Evolutionary conservation across 2,329 filamentous ascomycete species (phyloP), one percentile per base, ranked within the genome.

Genomic region (Ascochyta pisi): DNA sequence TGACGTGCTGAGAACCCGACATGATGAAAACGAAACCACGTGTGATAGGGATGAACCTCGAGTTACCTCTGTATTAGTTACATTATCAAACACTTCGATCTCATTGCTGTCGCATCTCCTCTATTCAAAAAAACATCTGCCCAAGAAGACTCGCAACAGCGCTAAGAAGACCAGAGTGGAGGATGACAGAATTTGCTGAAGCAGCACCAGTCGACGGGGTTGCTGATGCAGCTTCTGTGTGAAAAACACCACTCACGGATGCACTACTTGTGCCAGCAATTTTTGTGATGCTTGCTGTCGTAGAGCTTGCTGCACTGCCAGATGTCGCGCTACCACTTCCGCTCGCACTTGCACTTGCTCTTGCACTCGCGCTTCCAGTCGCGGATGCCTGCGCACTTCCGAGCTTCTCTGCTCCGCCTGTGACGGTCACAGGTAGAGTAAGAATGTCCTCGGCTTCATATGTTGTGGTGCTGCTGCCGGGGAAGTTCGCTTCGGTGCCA

Each of bases 401-500:
- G 26, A 68, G 39, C 49, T 59, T 64, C 10, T 65, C 63, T 13
- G 41, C 59, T 0, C 65, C 65, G n/a, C 55, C 58, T 2, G 65
- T 66, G 6, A 66, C 50, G 3, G 50, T 49, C 1, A 66, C 51
- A 12, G 52, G 40, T 3, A 56, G 4, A 3, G 40, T 57, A 10
- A 22, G 27, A 6, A 57, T 50, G 16, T 49, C 41, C 4, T 40
- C 61, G 16, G 46, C 51, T 3, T 52, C 57, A 43, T 62, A 68
- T 3, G 60, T 68, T 33, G 40, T 45, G 1, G 65, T 70, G 27
- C 54, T 63, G 26, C 50, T 57, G 3, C 70, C 68, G 1, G 69
- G 68, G 33, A 59, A 61, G 38, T 72, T 71, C 1, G 69, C 69
- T 39, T 65, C 61, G 15, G 38, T 48, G 13, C 68, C 70, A 29